phyloP scores from a whole-genome alignment of 495 filamentous ascomycete species.

The Aspergillus mulundensis region DNA sequence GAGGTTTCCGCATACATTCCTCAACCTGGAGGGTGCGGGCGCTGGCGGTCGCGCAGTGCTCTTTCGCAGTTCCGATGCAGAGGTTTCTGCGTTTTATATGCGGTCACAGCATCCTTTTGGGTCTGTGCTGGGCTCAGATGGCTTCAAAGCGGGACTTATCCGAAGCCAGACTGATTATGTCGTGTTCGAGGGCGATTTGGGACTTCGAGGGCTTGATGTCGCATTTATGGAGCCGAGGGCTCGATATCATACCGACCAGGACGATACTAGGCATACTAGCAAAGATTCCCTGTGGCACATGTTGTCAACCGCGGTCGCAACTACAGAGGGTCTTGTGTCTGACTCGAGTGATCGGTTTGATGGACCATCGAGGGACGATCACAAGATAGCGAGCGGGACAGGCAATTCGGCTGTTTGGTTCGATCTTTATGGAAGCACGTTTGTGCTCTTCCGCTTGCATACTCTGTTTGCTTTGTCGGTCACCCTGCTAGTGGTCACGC shows the following conservation, averaged over 20 bases:
- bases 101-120: constrained; percentile 74
- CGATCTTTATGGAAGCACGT: constrained; percentile 78
- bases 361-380: constrained; percentile 49
- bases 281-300: constrained; percentile 86
- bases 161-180: constrained; percentile 86
- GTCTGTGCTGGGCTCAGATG: constrained; percentile 73
- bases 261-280: constrained; percentile 75
- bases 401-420: constrained; percentile 85
- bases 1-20: constrained; percentile 72
- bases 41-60: constrained; percentile 85
- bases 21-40: constrained; percentile 94
- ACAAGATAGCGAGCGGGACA: constrained; percentile 61
- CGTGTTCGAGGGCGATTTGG: constrained; percentile 74
- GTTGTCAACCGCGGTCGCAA: constrained; percentile 75
- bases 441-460: constrained; percentile 73
- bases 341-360: constrained; percentile 70
- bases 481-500: constrained; percentile 71
- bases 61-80: constrained; percentile 81
- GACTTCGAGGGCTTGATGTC: constrained; percentile 84
- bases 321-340: constrained; percentile 63
- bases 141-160: constrained; percentile 73
- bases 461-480: constrained; percentile 87
- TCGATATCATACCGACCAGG: constrained; percentile 87
- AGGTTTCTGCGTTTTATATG: constrained; percentile 78
- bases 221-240: constrained; percentile 85